These are phyloP conservation scores for Diophrys appendiculata DNA, from an alignment of 73 alveolate genomes.

Conservation along the genomic window DNA sequence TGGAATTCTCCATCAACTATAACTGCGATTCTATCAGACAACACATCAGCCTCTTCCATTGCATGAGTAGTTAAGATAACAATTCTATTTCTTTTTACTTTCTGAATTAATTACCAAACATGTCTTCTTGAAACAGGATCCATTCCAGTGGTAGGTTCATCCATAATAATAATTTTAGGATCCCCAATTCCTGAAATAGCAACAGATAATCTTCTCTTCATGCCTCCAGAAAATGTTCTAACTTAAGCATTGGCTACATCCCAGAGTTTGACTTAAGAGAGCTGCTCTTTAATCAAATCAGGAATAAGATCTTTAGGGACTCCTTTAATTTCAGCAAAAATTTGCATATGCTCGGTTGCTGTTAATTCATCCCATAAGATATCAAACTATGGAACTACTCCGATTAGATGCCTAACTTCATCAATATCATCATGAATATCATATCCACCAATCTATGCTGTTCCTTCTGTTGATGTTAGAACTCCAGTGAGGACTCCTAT, in stretches of 20 bases:
- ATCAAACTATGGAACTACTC: slow-evolving; percentile 87
- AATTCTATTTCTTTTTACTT: slow-evolving; percentile 66
- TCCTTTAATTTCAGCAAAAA: slow-evolving; percentile 74
- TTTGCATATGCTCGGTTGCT: slow-evolving; percentile 81
- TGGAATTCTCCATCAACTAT: slow-evolving; percentile 91
- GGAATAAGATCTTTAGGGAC: slow-evolving; percentile 58
- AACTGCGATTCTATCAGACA: slow-evolving; percentile 95
- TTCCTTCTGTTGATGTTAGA: slow-evolving; percentile 71
- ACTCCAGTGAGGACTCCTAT: slow-evolving; percentile 82
- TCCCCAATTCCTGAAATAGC: slow-evolving; percentile 90
- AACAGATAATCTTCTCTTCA: slow-evolving; percentile 94
- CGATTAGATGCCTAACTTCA: slow-evolving; percentile 73
- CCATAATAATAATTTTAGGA: slow-evolving; percentile 83
- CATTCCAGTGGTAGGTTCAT: slow-evolving; percentile 95
- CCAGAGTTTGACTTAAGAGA: slow-evolving; percentile 55
- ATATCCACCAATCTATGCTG: slow-evolving; percentile 71
- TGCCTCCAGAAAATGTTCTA: slow-evolving; percentile 93
- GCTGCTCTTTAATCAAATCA: slow-evolving; percentile 53
- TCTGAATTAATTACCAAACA: slow-evolving; percentile 81
- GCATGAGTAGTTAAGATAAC: slow-evolving; percentile 97
- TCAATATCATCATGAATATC: slow-evolving; percentile 71
- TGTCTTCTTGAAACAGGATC: slow-evolving; percentile 86
- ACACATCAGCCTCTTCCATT: slow-evolving; percentile 98
- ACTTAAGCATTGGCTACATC: slow-evolving; percentile 66
- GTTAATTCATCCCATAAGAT: slow-evolving; percentile 86